These are phyloP conservation scores for Gonium pectorale DNA, from an alignment of 139 green algal genomes.

Conservation along the genomic window DNA sequence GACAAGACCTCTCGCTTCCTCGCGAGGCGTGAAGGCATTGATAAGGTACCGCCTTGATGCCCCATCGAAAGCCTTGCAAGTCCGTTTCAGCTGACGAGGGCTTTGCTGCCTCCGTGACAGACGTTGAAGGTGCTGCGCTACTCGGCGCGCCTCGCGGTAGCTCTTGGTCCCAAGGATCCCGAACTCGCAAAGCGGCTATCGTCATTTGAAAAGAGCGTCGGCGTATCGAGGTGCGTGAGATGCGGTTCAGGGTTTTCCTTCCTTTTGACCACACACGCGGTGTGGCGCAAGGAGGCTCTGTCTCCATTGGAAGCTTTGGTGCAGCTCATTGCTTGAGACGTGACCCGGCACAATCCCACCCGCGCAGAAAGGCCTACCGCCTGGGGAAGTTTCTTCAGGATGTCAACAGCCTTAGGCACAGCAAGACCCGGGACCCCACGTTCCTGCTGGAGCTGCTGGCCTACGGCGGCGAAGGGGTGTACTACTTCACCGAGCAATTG, in stretches of 20 bases:
- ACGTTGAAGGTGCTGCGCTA: constrained; percentile 84
- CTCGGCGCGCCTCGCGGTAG: constrained; percentile 72
- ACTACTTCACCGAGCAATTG: constrained; percentile 91
- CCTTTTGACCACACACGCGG: too few relatives aligned
- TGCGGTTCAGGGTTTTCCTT: neutral
- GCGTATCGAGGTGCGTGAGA: constrained; percentile 62
- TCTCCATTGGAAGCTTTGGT: too few relatives aligned
- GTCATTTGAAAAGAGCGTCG: constrained; percentile 76
- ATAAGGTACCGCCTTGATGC: too few relatives aligned
- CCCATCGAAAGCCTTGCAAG: neutral
- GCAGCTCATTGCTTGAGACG: too few relatives aligned
- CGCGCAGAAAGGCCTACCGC: constrained; percentile 81
- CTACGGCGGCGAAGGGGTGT: constrained; percentile 77
- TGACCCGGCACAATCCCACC: too few relatives aligned
- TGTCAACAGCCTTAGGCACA: constrained; percentile 76
- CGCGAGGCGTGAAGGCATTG: constrained; percentile 85
- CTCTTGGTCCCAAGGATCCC: constrained; percentile 52
- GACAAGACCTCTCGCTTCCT: constrained; percentile 77
- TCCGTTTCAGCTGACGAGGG: neutral
- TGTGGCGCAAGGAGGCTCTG: too few relatives aligned
- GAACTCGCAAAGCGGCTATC: constrained; percentile 52
- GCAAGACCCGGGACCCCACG: constrained; percentile 36
- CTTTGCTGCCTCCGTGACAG: too few relatives aligned
- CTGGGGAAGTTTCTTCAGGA: constrained; percentile 88
- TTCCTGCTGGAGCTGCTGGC: constrained; percentile 74